A percentile compares a stretch with the other conserved stretches of the same genome.
Conservation (phyloP, 2,329 filamentous ascomycete species). For the Myotisia sp. region DNA sequence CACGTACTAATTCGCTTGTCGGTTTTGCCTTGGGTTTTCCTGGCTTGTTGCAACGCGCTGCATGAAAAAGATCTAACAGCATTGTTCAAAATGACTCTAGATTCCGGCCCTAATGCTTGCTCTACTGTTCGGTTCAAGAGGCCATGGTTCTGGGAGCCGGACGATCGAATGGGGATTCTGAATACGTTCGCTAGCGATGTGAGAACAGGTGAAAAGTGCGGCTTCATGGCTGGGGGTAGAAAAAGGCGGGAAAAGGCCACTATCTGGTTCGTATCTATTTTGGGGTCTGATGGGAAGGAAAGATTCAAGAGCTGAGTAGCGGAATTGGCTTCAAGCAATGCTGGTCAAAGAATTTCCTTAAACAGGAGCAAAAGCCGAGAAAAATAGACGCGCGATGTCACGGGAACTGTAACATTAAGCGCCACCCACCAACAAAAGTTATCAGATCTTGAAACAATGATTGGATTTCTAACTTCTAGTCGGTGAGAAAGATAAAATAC, state of each 20-base stretch:
- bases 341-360: no score
- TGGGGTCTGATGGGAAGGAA: no score
- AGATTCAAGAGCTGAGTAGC: no score
- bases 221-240: slow-evolving; percentile 8
- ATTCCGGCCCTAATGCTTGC: slow-evolving; percentile 3
- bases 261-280: no score
- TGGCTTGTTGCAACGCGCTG: slow-evolving; percentile 26
- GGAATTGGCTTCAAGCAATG: no score
- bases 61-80: slow-evolving; percentile 25
- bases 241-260: no score
- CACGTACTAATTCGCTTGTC: slow-evolving; percentile 35
- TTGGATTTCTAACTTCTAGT: no score
- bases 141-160: slow-evolving; percentile 16
- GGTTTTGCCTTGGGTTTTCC: slow-evolving; percentile 20
- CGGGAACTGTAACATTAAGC: neutral
- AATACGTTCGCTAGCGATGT: slow-evolving; percentile 33
- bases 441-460: no score
- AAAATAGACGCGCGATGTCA: no score
- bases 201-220: slow-evolving; percentile 26
- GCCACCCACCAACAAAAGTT: neutral
- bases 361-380: no score
- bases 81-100: slow-evolving; percentile 13
- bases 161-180: slow-evolving; percentile 26
- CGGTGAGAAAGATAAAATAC: no score
- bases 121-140: slow-evolving; percentile 11